Percentiles rank a stretch among this genome's conserved stretches.
Conservation (phyloP, 371 early-diverging fungal genomes). For the Circinella minor region DNA sequence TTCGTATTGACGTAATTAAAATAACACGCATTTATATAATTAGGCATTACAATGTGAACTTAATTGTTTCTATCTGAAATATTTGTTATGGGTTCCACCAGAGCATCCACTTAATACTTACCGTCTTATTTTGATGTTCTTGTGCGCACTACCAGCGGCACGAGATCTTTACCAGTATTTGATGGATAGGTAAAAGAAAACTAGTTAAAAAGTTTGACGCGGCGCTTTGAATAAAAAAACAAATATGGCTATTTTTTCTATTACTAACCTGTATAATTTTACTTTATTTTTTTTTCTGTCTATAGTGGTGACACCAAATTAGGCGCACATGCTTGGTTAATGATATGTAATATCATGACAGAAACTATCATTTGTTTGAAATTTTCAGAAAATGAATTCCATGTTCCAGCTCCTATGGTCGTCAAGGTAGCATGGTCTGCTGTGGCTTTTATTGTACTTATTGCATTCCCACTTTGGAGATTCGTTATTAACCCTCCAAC, state of each 20-base stretch:
- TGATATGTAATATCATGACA: slow-evolving; percentile 84
- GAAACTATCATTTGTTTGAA: slow-evolving; percentile 91
- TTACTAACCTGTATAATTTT: neutral
- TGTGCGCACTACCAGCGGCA: slow-evolving; percentile 85
- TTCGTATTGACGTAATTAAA: neutral
- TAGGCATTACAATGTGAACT: slow-evolving; percentile 83
- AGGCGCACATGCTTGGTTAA: slow-evolving; percentile 92
- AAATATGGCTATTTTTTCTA: neutral
- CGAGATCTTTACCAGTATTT: slow-evolving; percentile 93
- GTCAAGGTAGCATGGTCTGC: slow-evolving; percentile 84
- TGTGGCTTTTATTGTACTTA: slow-evolving; percentile 56
- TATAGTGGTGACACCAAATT: slow-evolving; percentile 64
- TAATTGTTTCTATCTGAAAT: slow-evolving; percentile 95
- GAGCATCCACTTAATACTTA: slow-evolving; percentile 83
- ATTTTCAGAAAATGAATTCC: slow-evolving; percentile 87
- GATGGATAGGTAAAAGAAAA: slow-evolving; percentile 66
- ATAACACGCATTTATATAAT: neutral
- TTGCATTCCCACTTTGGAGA: slow-evolving; percentile 76
- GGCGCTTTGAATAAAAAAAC: neutral
- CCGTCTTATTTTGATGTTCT: slow-evolving; percentile 80
- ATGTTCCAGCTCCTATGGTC: slow-evolving; percentile 72
- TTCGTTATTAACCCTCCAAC: slow-evolving; percentile 52
- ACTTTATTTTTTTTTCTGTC: neutral
- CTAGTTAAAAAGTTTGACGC: neutral
- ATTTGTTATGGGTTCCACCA: slow-evolving; percentile 93